Conservation (phyloP, 2,329 filamentous ascomycete genomes). For the Cordyceps fumosorosea region DNA sequence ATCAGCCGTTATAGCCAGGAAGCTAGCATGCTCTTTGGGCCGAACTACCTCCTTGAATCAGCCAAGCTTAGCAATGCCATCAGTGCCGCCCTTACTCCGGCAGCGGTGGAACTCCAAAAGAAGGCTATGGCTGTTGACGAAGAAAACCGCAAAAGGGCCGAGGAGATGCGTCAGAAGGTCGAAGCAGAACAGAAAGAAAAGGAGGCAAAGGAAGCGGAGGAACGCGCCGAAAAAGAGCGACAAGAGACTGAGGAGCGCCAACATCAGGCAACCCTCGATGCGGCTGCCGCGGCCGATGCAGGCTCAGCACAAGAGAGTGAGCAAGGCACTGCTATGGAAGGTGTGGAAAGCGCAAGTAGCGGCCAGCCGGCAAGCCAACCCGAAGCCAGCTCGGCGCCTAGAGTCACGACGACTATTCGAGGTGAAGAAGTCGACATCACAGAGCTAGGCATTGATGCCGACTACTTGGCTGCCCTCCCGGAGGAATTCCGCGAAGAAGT, state of each 20-base stretch:
- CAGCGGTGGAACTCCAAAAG: slow-evolving; percentile 76
- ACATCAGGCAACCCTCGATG: slow-evolving; percentile 49
- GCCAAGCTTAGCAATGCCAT: slow-evolving; percentile 63
- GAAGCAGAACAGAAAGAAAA: slow-evolving; percentile 52
- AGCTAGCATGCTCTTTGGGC: slow-evolving; percentile 76
- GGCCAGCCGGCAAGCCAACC: neutral
- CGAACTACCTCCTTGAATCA: slow-evolving; percentile 56
- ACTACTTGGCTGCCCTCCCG: slow-evolving; percentile 93
- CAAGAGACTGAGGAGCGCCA: slow-evolving; percentile 67
- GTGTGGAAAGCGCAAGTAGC: slow-evolving; percentile 51
- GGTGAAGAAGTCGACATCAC: slow-evolving; percentile 90
- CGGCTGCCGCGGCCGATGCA: slow-evolving; percentile 44
- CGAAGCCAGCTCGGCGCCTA: slow-evolving; percentile 31
- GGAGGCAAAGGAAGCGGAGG: slow-evolving; percentile 41
- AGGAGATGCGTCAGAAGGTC: slow-evolving; percentile 55
- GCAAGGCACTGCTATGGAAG: slow-evolving; percentile 61
- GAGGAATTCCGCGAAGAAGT: slow-evolving; percentile 96
- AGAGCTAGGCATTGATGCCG: slow-evolving; percentile 84
- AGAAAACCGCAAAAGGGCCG: slow-evolving; percentile 39
- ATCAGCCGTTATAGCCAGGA: slow-evolving; percentile 82
- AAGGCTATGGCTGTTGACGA: slow-evolving; percentile 57
- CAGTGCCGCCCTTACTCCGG: slow-evolving; percentile 68
- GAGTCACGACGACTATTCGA: slow-evolving; percentile 76
- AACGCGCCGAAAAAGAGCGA: slow-evolving; percentile 58
- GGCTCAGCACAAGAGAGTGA: slow-evolving; percentile 13